phyloP scores from a whole-genome alignment of 495 filamentous ascomycete species.

The Parachaetomium inaequale region DNA sequence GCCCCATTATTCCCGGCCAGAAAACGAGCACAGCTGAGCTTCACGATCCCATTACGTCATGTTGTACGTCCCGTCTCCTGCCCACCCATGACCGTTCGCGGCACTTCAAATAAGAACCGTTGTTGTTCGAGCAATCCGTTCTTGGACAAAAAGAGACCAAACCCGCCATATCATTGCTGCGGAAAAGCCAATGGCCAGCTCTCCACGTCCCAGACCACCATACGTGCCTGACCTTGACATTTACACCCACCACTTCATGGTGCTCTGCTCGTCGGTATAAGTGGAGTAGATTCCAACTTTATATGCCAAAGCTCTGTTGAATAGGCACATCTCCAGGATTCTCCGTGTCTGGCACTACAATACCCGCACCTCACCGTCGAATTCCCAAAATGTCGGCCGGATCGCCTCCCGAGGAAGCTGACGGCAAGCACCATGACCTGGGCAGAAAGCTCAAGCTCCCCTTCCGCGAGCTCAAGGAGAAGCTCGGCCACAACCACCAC shows the following conservation, averaged over 20 bases:
- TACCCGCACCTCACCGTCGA: not conserved
- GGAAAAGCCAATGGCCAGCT: not conserved
- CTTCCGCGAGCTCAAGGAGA: constrained; percentile 45
- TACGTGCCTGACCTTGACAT: not conserved
- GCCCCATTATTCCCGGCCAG: not conserved
- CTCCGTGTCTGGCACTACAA: not conserved
- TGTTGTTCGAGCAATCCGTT: not conserved
- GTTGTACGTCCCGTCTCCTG: not conserved
- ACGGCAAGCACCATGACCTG: constrained; percentile 20
- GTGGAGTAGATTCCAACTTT: no score
- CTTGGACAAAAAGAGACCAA: not conserved
- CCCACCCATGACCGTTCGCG: not conserved
- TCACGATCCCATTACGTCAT: not conserved
- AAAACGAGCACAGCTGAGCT: not conserved
- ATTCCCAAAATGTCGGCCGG: not conserved
- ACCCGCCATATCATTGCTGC: not conserved
- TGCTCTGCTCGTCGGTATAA: no score
- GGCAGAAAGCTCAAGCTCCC: constrained; percentile 36
- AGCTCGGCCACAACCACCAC: constrained; percentile 42
- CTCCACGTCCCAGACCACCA: not conserved
- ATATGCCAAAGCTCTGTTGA: no score
- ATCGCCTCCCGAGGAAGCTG: constrained; percentile 2
- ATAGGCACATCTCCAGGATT: not conserved
- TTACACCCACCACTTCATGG: not conserved
- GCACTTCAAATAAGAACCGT: not conserved